A percentile compares a stretch with the other conserved stretches of the same genome.
Evolutionary conservation across 2,329 filamentous ascomycete species (phyloP).

Genomic region (Arthroderma uncinatum): DNA sequence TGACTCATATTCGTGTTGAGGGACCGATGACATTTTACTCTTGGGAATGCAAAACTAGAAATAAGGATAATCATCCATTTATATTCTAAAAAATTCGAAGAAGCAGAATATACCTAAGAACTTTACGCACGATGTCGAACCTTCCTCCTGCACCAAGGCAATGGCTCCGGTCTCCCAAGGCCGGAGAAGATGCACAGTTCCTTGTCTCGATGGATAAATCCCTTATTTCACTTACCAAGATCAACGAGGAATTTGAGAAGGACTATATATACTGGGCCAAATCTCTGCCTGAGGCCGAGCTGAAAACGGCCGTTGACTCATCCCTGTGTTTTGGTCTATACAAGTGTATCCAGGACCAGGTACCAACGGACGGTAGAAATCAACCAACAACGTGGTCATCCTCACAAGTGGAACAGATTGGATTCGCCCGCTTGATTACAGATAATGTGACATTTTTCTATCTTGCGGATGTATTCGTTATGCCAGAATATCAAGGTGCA

Average conservation of each 20-base stretch:
- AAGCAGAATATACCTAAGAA: neutral
- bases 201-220: conserved; percentile 50
- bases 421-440: conserved; percentile 54
- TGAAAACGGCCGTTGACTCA: conserved; percentile 45
- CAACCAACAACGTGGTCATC: conserved; percentile 12
- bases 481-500: conserved; percentile 47
- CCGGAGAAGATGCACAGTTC: conserved; percentile 30
- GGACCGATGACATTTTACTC: neutral
- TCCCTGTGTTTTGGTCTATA: conserved; percentile 53
- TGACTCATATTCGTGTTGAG: neutral
- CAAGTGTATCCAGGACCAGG: conserved; percentile 9
- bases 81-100: neutral
- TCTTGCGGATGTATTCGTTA: conserved; percentile 57
- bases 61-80: neutral
- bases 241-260: conserved; percentile 47
- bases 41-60: neutral
- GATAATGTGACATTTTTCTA: conserved; percentile 60
- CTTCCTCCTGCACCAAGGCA: neutral
- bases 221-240: conserved; percentile 43
- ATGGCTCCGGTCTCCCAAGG: conserved; percentile 2
- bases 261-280: conserved; percentile 53
- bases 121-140: neutral
- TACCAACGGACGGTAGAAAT: conserved; percentile 6
- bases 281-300: conserved; percentile 37
- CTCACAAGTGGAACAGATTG: conserved; percentile 37